Percentiles rank a stretch among this genome's conserved stretches.
Evolutionary conservation across 1,139 yeast genomes (phyloP).

Genomic region (Nakaseomyces nivariensis): DNA sequence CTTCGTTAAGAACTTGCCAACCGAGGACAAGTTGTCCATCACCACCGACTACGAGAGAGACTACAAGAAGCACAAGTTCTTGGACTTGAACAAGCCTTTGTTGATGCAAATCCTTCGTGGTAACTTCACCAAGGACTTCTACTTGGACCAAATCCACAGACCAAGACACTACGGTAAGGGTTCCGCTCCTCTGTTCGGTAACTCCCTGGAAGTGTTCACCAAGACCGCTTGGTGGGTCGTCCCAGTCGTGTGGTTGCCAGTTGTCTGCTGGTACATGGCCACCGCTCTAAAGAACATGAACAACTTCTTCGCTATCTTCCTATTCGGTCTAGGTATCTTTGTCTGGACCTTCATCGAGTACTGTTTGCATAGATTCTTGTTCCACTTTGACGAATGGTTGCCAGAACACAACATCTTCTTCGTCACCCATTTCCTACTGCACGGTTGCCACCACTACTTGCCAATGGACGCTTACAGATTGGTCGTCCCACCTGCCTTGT

Average conservation of each 20-base stretch:
- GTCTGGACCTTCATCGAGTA: slow-evolving; percentile 93
- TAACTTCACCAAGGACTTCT: slow-evolving; percentile 73
- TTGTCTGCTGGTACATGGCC: slow-evolving; percentile 45
- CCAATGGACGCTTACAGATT: slow-evolving; percentile 93
- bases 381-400: slow-evolving; percentile 79
- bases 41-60: slow-evolving; percentile 73
- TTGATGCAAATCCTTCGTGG: slow-evolving; percentile 68
- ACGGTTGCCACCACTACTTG: slow-evolving; percentile 92
- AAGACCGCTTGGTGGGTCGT: slow-evolving; percentile 74
- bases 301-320: slow-evolving; percentile 27
- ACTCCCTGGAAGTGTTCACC: slow-evolving; percentile 60
- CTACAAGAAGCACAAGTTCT: slow-evolving; percentile 65
- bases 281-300: slow-evolving; percentile 34
- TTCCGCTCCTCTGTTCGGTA: slow-evolving; percentile 80
- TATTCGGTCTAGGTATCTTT: slow-evolving; percentile 57
- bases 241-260: slow-evolving; percentile 84
- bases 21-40: slow-evolving; percentile 60
- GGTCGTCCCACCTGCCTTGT: slow-evolving; percentile 92
- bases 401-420: slow-evolving; percentile 73
- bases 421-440: slow-evolving; percentile 78
- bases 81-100: slow-evolving; percentile 76
- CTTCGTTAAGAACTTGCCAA: slow-evolving; percentile 53
- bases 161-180: slow-evolving; percentile 92
- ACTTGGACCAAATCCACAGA: slow-evolving; percentile 90
- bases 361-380: slow-evolving; percentile 75